Evolutionary conservation across 106 monocot genomes (phyloP).

Genomic region (Phalaenopsis aphrodite): DNA sequence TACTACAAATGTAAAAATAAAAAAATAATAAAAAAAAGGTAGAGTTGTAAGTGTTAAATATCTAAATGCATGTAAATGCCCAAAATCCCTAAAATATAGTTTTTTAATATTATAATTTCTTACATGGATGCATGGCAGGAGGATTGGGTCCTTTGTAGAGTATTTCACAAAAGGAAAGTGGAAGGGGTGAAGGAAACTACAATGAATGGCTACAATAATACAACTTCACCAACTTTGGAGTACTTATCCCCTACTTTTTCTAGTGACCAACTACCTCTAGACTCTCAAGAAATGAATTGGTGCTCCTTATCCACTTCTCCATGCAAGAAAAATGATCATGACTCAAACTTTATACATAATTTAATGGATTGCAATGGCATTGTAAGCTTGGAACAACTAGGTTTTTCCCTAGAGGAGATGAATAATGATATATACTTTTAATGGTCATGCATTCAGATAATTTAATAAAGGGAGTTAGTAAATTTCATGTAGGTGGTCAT

Average conservation of each 20-base stretch:
- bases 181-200: neutral
- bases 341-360: neutral
- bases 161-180: neutral
- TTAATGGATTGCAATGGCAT: neutral
- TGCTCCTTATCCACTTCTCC: neutral
- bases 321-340: neutral
- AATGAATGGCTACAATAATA: neutral
- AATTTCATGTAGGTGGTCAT: no score
- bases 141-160: conserved; percentile 11
- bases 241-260: neutral
- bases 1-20: no score
- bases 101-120: no score
- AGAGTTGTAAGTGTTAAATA: no score
- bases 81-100: no score
- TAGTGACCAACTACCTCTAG: no score
- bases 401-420: neutral
- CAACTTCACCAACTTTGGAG: neutral
- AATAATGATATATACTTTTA: neutral
- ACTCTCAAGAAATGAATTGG: neutral
- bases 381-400: neutral
- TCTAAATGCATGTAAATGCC: no score
- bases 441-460: neutral
- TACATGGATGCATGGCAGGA: neutral
- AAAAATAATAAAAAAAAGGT: no score
- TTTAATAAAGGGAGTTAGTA: no score